A percentile compares a stretch with the other conserved stretches of the same genome.
phyloP scores from a whole-genome alignment of 1,284 basidiomycete genomes.

The Coriolopsis trogii region DNA sequence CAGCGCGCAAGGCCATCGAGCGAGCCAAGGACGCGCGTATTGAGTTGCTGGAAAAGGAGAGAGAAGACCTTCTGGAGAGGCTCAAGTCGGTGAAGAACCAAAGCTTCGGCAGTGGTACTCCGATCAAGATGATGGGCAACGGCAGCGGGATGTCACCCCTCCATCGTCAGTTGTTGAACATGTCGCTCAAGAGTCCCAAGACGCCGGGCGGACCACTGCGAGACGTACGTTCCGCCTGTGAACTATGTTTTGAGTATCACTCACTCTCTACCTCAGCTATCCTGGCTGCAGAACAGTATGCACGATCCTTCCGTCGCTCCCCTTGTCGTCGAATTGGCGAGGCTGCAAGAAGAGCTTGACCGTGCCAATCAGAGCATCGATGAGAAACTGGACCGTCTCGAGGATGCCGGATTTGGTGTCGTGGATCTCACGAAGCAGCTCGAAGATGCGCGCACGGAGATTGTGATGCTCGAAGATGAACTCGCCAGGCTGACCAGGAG shows the following conservation, averaged over 20 bases:
- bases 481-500: constrained; percentile 60
- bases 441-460: constrained; percentile 64
- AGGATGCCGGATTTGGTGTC: constrained; percentile 73
- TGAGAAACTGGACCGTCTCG: constrained; percentile 81
- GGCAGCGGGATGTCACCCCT: constrained; percentile 68
- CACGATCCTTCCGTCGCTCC: constrained; percentile 56
- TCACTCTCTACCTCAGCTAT: constrained; percentile 46
- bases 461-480: constrained; percentile 65
- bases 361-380: constrained; percentile 82
- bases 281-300: constrained; percentile 67
- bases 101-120: constrained; percentile 45
- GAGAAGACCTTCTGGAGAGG: constrained; percentile 71
- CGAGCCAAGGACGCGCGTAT: constrained; percentile 75
- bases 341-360: constrained; percentile 72
- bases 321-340: constrained; percentile 63
- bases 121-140: constrained; percentile 54
- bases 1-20: constrained; percentile 74
- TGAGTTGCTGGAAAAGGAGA: constrained; percentile 74
- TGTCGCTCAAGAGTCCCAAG: constrained; percentile 68
- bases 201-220: constrained; percentile 77
- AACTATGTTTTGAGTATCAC: neutral
- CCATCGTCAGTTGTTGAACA: constrained; percentile 67
- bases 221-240: constrained; percentile 56
- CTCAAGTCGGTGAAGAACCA: constrained; percentile 60
- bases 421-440: constrained; percentile 71